Evolutionary conservation across 2,329 filamentous ascomycete species (phyloP), one percentile per base, ranked within the genome.

Genomic region (Arachnomyces sp.): DNA sequence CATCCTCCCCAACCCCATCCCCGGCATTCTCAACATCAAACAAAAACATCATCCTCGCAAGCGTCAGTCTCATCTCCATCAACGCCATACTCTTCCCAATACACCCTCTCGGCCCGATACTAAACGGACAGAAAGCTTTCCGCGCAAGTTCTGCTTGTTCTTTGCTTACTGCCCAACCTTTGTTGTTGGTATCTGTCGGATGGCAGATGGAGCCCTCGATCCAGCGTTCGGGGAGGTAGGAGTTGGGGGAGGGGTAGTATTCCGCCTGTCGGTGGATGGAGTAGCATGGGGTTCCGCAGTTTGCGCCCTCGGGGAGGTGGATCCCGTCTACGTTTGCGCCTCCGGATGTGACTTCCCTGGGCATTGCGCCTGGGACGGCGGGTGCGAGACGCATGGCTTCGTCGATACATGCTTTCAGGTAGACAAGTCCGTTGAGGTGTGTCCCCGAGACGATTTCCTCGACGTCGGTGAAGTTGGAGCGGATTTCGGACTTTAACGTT

Each of bases 201-300:
- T 64, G 72, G 1, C 71, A 69, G 21, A 56, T 50, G 41, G 57
- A 59, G 17, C 18, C 34, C 7, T 16, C 61, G 12, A 83, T 64
- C 81, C 81, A 85, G 16, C 81, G 73, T 65, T 84, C 80, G 0
- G 81, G 81, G 2, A 70, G 54, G 53, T 75, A 85, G 1, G 62
- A 54, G 73, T 39, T 82, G 71, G 12, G 71, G 77, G 34, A 80
- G 80, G 3, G 50, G 2, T 65, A 64, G 38, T 66, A 68, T 6
- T 44, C 51, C 25, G 47, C 47, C 41, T 73, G 63, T 3, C 69
- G 63, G 31, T 74, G 66, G 34, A 73, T 61, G 12, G 67, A 54
- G 53, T 67, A 74, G 3, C 71, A 65, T 42, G 72, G 67, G 25
- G 59, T 66, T 0, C 67, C 67, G 8, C 76, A 55, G 48, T 75